Base-by-base conservation (phyloP, 202 grass and related monocot genomes). In the Carex sylvatica region DNA sequence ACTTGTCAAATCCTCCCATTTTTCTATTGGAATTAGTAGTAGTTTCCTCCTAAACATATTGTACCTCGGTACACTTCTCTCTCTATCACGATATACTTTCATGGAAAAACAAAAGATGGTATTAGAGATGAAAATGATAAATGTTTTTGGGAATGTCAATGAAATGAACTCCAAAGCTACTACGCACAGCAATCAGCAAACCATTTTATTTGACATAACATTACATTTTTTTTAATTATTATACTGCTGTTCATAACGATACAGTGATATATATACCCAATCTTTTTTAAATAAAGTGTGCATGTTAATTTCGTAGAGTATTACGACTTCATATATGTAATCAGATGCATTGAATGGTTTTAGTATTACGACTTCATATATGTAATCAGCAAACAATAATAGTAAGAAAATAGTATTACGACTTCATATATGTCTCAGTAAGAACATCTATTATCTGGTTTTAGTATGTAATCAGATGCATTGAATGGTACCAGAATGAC, bases 1-100 rank as follows among this genome's bases (percentile, higher is more conserved):
- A 83, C 80, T 81, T 6, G 89, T 91, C 40, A 91, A 63, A 74
- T 91, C 86, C 69, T 91, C 84, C 89, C 89, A 91, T 28, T 69
- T 82, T 52, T 80, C 73, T 75, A 88, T 91, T 35, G 89, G 89
- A 79, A 91, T 91, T 75, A 88, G 53, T 3, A 91, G 36, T 26
- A 88, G 24, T 16, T 75, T 59, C 83, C 86, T 83, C 49, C 89
- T 83, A 36, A 91, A 88, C 52, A 88, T 56, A 70, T 91, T 91
- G 84, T 91, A 91, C 84, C 89, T 88, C 3, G 89, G 80, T 33
- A 88, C 59, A 66, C 78, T 80, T 75, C 89, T 88, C 44, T 91
- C 86, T 67, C 89, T 80, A 33, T 91, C 86, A 61, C 86, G 52
- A 24, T 91, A 91, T 69, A 90, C 85, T 87, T 77, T 42, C 47